These are phyloP conservation scores for Fusarium floridanum DNA, from an alignment of 2,329 filamentous ascomycete genomes.

Conservation along the genomic window DNA sequence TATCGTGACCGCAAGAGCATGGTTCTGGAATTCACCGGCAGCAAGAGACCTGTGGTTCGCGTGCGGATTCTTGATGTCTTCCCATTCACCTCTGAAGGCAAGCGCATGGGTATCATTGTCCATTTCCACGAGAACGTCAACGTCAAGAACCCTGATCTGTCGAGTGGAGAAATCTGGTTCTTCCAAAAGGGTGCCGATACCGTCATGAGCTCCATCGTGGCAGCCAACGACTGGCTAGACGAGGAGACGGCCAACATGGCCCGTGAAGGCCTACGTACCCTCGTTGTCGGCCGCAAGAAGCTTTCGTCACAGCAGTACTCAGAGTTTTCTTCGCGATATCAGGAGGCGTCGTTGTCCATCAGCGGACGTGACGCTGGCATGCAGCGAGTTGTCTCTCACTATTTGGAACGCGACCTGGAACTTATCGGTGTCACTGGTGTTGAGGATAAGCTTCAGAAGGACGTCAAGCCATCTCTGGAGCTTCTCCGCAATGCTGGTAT, in stretches of 20 bases:
- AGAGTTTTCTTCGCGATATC: constrained; percentile 81
- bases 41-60: constrained; percentile 80
- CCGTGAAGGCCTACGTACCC: constrained; percentile 90
- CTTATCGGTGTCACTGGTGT: constrained; percentile 97
- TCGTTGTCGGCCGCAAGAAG: constrained; percentile 94
- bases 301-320: constrained; percentile 83
- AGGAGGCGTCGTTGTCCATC: constrained; percentile 84
- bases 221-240: constrained; percentile 97
- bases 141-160: constrained; percentile 62
- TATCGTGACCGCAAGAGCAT: constrained; percentile 91
- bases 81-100: constrained; percentile 97
- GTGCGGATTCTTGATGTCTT: constrained; percentile 95
- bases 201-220: constrained; percentile 96
- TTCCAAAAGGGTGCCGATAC: constrained; percentile 99
- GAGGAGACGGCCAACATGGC: constrained; percentile 99
- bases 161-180: constrained; percentile 91
- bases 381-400: constrained; percentile 81
- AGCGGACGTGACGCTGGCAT: constrained; percentile 85
- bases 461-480: constrained; percentile 96
- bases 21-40: constrained; percentile 81
- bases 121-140: constrained; percentile 76
- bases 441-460: constrained; percentile 94
- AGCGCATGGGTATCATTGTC: constrained; percentile 97
- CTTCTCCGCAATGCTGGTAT: constrained; percentile 96
- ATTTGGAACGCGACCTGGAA: constrained; percentile 89